These are phyloP conservation scores for Digitaria exilis DNA, from an alignment of 202 grass and related monocot species.

Conservation along the genomic window DNA sequence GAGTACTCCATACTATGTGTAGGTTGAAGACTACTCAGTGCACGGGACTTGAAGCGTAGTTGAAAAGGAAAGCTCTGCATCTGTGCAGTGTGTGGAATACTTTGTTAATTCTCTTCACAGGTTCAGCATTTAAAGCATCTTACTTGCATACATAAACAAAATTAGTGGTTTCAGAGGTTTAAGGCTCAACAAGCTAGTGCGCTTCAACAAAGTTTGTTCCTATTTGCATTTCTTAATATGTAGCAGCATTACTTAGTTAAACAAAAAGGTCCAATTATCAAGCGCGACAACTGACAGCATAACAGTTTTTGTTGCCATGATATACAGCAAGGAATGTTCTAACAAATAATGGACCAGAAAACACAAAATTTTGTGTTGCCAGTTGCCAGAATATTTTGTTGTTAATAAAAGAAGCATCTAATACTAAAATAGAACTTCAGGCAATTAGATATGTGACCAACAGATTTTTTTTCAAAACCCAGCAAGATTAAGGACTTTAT, in stretches of 20 bases:
- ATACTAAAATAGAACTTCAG: conserved; percentile 24
- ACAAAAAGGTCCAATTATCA: conserved; percentile 12
- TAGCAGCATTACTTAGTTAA: neutral
- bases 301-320: neutral
- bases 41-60: conserved; percentile 2
- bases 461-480: conserved; percentile 7
- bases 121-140: conserved; percentile 20
- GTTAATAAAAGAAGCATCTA: neutral
- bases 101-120: conserved; percentile 10
- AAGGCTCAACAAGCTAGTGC: conserved; percentile 21
- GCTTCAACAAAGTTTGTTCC: conserved; percentile 19
- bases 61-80: conserved; percentile 19
- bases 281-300: neutral
- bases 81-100: conserved; percentile 4
- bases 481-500: neutral
- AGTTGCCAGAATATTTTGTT: conserved; percentile 24
- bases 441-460: neutral
- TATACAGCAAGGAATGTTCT: conserved; percentile 16
- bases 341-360: conserved; percentile 16
- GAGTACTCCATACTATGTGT: too few species aligned
- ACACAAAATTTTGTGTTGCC: neutral
- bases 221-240: conserved; percentile 10
- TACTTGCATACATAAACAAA: neutral
- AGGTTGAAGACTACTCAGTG: too few species aligned
- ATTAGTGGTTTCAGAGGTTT: conserved; percentile 1